Percentiles rank a stretch among this genome's conserved stretches.
Conservation (phyloP, 345 rosid genomes). For the Arabidopsis thaliana region TAIR10.1 NC_003070.9:30362001-30362500, state of each 20-base stretch:
- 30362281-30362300: conserved; percentile 1
- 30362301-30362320: conserved; percentile 53
- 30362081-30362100: conserved; percentile 19
- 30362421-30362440: conserved; percentile 62
- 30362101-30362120: conserved; percentile 10
- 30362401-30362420: conserved; percentile 51
- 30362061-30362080: conserved; percentile 12
- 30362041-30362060: conserved; percentile 40
- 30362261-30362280: conserved; percentile 11
- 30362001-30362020: conserved; percentile 52
- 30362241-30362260: conserved; percentile 1
- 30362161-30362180: background rate
- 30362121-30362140: background rate
- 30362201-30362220: conserved; percentile 7
- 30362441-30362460: conserved; percentile 58
- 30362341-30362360: conserved; percentile 62
- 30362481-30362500: conserved; percentile 72
- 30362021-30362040: conserved; percentile 44
- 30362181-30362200: background rate
- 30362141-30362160: conserved; percentile 16
- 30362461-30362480: conserved; percentile 74
- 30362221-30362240: conserved; percentile 10
- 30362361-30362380: conserved; percentile 80
- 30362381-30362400: conserved; percentile 64
- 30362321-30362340: conserved; percentile 46